Conservation (phyloP, 2,329 filamentous ascomycete species). For the Aspergillus sp. region DNA sequence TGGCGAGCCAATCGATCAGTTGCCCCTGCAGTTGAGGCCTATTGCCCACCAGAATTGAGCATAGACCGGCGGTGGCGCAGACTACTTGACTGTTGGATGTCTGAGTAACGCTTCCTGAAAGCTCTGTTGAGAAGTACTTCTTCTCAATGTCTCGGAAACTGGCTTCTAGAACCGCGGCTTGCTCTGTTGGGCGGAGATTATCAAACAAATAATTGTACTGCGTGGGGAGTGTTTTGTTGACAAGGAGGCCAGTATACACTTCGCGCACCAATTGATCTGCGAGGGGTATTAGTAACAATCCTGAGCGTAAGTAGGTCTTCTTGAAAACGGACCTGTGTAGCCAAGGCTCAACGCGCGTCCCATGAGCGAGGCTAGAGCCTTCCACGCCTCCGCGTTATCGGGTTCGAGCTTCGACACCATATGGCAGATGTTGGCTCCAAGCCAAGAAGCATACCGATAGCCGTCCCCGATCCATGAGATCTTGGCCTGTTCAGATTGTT, state of each 20-base stretch:
- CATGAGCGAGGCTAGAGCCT: constrained; percentile 45
- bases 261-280: constrained; percentile 42
- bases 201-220: constrained; percentile 40
- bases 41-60: constrained; percentile 51
- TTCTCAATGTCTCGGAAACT: constrained; percentile 46
- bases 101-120: constrained; percentile 12
- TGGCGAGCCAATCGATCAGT: constrained; percentile 65
- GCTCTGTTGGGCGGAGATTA: constrained; percentile 48
- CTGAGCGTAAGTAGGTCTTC: neutral
- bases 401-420: constrained; percentile 45
- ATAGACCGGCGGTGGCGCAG: constrained; percentile 58
- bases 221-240: constrained; percentile 24
- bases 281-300: constrained; percentile 11
- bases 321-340: constrained; percentile 59
- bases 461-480: constrained; percentile 65
- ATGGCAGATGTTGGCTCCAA: constrained; percentile 62
- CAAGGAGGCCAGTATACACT: constrained; percentile 38
- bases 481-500: constrained; percentile 23
- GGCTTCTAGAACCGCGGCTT: constrained; percentile 45
- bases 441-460: constrained; percentile 66
- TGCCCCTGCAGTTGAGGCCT: constrained; percentile 52
- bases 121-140: constrained; percentile 33
- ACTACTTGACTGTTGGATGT: constrained; percentile 37
- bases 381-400: constrained; percentile 27
- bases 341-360: constrained; percentile 68